Percentiles rank a stretch among this genome's conserved stretches.
phyloP scores from a whole-genome alignment of 2,329 filamentous ascomycete genomes.

The Fusarium beomiforme region DNA sequence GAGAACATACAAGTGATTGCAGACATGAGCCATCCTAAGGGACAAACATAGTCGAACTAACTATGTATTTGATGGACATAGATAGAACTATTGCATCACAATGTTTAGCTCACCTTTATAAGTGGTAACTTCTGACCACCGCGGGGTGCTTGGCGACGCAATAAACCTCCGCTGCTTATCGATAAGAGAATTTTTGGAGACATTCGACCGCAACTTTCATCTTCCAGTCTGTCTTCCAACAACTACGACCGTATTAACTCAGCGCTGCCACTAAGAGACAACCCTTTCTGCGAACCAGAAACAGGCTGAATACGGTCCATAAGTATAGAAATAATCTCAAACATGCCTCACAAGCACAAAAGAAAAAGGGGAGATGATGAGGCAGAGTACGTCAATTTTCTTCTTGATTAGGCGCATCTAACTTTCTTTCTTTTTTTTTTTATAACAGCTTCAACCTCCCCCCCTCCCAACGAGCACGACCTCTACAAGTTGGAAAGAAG shows the following conservation, averaged over 20 bases:
- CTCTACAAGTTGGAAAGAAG: slow-evolving; percentile 58
- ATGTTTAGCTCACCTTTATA: no score
- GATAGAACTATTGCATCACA: no score
- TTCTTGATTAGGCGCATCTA: slow-evolving; percentile 12
- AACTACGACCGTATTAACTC: neutral
- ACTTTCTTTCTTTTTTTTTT: no score
- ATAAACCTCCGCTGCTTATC: slow-evolving; percentile 27
- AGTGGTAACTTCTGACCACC: neutral
- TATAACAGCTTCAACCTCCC: slow-evolving; percentile 63
- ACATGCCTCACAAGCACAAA: slow-evolving; percentile 90
- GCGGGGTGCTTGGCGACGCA: neutral
- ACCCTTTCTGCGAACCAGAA: no score
- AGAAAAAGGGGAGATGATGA: slow-evolving; percentile 65
- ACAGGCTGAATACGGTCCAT: fast-evolving
- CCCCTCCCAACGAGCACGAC: slow-evolving; percentile 58
- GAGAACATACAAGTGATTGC: no score
- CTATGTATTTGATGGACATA: neutral
- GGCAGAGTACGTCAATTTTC: slow-evolving; percentile 29
- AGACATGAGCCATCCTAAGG: no score
- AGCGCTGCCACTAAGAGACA: neutral
- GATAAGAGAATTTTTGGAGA: slow-evolving; percentile 43
- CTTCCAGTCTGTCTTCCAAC: neutral
- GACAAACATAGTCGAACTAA: no score
- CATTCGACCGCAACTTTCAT: slow-evolving; percentile 1
- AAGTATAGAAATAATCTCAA: neutral